Conservation (phyloP, 306 rosid genomes). For the Trichosanthes truncata region DNA sequence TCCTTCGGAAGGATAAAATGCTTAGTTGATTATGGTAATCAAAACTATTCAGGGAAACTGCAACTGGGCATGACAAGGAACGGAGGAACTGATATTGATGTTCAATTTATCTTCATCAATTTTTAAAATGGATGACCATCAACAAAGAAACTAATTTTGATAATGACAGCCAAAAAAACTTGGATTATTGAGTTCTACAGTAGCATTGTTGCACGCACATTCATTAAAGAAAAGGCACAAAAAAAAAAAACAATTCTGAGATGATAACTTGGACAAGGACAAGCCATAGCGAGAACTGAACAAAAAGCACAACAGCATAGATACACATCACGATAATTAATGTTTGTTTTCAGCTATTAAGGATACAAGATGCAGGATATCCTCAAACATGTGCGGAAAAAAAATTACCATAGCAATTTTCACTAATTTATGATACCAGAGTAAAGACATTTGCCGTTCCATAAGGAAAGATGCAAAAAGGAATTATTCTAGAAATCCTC, state of each 20-base stretch:
- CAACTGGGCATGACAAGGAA: not conserved
- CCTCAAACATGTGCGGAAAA: not conserved
- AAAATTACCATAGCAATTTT: not conserved
- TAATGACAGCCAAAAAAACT: not conserved
- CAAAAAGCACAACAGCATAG: not conserved
- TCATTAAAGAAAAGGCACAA: not conserved
- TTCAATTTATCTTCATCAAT: not conserved
- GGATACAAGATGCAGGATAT: not conserved
- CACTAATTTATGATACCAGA: not conserved
- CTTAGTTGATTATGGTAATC: not conserved
- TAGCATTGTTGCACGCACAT: not conserved
- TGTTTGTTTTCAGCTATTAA: not conserved
- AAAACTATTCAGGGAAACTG: not conserved
- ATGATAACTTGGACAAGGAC: not conserved
- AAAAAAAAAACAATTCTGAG: not conserved
- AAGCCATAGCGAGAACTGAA: not conserved
- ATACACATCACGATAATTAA: not conserved
- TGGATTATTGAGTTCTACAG: not conserved
- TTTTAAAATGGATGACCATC: constrained; percentile 8
- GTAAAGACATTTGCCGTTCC: not conserved
- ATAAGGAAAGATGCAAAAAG: not conserved
- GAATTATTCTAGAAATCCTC: not conserved
- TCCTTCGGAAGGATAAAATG: not conserved
- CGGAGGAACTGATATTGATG: not conserved
- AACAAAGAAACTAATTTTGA: not conserved